Base-by-base conservation (phyloP, 2,329 filamentous ascomycete species). In the Pseudophaeomoniella oleicola region DNA sequence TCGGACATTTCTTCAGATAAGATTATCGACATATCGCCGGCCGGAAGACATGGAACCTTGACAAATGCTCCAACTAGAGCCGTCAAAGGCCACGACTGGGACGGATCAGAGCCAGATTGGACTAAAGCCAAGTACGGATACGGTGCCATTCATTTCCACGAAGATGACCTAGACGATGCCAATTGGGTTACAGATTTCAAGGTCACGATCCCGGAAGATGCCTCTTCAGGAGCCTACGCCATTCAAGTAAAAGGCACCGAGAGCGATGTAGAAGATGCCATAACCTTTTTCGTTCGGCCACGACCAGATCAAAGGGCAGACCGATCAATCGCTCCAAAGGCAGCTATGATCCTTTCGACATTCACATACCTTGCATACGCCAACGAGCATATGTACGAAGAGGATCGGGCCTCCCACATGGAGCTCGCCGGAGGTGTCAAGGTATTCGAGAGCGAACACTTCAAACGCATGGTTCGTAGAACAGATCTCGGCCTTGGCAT, bases 351-450 rank as follows among this genome's bases (percentile, higher is more conserved):
- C 19, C 37, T 59, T 15, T 48, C 53, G 5, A 59, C 57, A 1
- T 55, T 59, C 39, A 59, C 55, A 2, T 59, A 58, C 30, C 48
- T 55, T 3, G 57, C 56, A 0, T 60, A 60, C 39, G 56, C 57
- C 12, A 59, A 60, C 38, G 56, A 60, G 39, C 50, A 48, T 18
- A 53, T 60, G 42, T 54, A 49, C 14, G 57, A 60, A 27, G 44
- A 44, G 30, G 48, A 39, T 12, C 45, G 46, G 33, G 46, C 46
- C 14, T 52, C 40, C 22, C 22, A 27, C 22, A 14, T 36, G 22
- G 22, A 27, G n/a, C 22, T 27, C n/a, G 22, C 22, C 6, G 22
- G 22, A 6, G 22, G 22, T n/a, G 22, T 27, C 22, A 27, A 27
- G n/a, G 22, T 27, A 6, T 27, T 27, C 22, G 22, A 27, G n/a